A percentile compares a stretch with the other conserved stretches of the same genome.
phyloP scores from a whole-genome alignment of 2,329 filamentous ascomycete species.

The Calonectria pauciramosa region DNA sequence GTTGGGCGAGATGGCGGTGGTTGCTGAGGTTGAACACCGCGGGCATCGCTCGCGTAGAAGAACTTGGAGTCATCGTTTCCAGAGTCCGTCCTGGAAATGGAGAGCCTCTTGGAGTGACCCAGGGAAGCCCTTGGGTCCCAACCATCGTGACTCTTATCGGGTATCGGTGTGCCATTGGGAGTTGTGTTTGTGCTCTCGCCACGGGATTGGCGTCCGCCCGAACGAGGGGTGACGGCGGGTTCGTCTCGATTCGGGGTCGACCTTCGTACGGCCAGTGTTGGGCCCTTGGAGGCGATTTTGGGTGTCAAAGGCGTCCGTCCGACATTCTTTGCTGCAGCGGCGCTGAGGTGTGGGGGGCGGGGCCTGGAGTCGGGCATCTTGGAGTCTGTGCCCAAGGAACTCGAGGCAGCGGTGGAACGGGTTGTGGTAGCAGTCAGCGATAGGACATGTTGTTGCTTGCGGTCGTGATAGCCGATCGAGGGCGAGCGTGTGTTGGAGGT shows the following conservation, averaged over 20 bases:
- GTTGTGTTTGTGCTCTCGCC: conserved; percentile 78
- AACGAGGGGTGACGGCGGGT: conserved; percentile 81
- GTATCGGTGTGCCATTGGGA: conserved; percentile 71
- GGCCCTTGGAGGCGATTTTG: conserved; percentile 65
- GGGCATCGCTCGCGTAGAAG: conserved; percentile 90
- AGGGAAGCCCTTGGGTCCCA: conserved; percentile 59
- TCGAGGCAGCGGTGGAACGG: conserved; percentile 43
- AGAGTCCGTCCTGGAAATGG: conserved; percentile 41
- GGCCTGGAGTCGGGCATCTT: conserved; percentile 67
- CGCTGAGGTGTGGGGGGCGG: conserved; percentile 77
- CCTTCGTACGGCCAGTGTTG: conserved; percentile 56
- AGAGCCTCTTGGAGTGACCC: conserved; percentile 45
- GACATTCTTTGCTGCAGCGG: conserved; percentile 69
- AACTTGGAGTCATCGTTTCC: conserved; percentile 72
- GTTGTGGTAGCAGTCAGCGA: conserved; percentile 48
- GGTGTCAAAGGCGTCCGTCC: conserved; percentile 66
- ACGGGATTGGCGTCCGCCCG: conserved; percentile 79
- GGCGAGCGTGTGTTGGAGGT: conserved; percentile 36
- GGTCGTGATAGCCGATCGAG: conserved; percentile 40
- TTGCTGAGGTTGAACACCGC: conserved; percentile 56
- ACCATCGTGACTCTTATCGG: conserved; percentile 56
- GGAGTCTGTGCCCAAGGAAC: conserved; percentile 38
- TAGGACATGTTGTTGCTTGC: conserved; percentile 47
- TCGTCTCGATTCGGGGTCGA: conserved; percentile 46
- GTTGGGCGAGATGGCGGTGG: conserved; percentile 47